phyloP scores from a whole-genome alignment of 495 filamentous ascomycete species.

The Penicillium mononematosum region DNA sequence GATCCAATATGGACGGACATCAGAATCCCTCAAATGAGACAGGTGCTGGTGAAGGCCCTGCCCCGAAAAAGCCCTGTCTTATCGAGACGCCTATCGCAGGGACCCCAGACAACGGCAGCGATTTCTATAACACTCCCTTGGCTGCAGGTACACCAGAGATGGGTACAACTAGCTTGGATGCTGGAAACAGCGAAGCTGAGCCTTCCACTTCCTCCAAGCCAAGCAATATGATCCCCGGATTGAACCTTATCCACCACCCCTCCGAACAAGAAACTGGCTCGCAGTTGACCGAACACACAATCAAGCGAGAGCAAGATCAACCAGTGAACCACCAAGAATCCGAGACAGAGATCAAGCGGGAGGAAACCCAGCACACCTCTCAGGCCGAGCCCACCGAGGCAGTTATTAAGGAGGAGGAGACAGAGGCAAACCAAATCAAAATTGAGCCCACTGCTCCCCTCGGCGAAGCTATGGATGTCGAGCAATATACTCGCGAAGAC shows the following conservation, averaged over 20 bases:
- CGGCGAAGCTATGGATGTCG: conserved; percentile 40
- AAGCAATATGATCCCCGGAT: conserved; percentile 38
- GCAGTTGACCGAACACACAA: conserved; percentile 13
- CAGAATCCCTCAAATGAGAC: conserved; percentile 20
- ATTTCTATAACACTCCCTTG: conserved; percentile 46
- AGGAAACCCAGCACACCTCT: not conserved
- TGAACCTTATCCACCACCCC: conserved; percentile 37
- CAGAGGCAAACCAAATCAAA: conserved; percentile 1
- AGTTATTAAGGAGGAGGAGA: conserved; percentile 13
- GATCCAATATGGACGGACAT: conserved; percentile 44
- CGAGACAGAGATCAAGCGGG: conserved; percentile 1
- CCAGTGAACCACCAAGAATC: not conserved
- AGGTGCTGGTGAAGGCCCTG: conserved; percentile 22
- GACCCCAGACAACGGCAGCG: conserved; percentile 41
- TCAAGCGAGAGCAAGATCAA: conserved; percentile 8
- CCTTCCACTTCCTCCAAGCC: conserved; percentile 15
- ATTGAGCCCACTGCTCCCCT: conserved; percentile 1
- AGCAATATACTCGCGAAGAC: conserved; percentile 14
- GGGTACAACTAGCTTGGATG: conserved; percentile 2
- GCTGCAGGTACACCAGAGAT: conserved; percentile 28
- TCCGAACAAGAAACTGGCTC: conserved; percentile 18
- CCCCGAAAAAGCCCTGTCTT: conserved; percentile 25
- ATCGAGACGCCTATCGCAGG: conserved; percentile 36
- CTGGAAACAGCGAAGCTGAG: conserved; percentile 11
- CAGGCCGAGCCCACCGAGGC: not conserved